Base-by-base conservation (phyloP, 257 asterid species). In the Solanum paucissectum region DNA sequence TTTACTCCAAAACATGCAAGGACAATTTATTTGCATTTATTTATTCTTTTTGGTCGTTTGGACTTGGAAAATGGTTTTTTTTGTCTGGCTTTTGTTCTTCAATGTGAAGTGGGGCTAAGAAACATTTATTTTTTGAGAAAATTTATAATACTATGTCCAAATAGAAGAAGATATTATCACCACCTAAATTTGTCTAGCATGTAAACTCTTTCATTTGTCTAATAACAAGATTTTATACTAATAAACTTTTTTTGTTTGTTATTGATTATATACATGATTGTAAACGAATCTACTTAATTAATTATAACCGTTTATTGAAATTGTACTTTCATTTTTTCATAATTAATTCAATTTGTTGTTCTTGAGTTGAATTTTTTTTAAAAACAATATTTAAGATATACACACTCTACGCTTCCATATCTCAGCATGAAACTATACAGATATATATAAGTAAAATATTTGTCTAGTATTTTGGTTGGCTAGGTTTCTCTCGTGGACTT, bases 1-100 rank as follows among this genome's bases (percentile, higher is more conserved):
- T 83, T 90, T 76, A 88, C 89, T 90, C 93, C 93, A 92, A 91
- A 88, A 91, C 92, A 90, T 46, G 88, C 89, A 83, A 37, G 87
- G 86, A 89, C 93, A 94, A 85, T 38, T 72, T 52, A 42, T 14
- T 71, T 42, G 18, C 18, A 58, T 44, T 4, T 52, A 16, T 83
- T 1, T 72, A 10, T 74, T 4, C 4, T 25, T 75, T 6, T 13
- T 42, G 64, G 83, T 81, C 66, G 77, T 74, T 29, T 87, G 84
- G 87, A 73, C 89, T 92, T 76, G 92, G 88, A 89, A 91, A 92
- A 68, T 90, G 92, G 84, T 87, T 75, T 44, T 89, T 27, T 89
- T 90, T 91, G 93, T 92, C 89, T 89, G 18, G 55, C 88, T 86
- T 83, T 79, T 77, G 68, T 75, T 71, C 38, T 82, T 79, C 49